Evolutionary conservation across 805 yeast genomes (phyloP), one percentile per base, ranked within the genome.

Genomic region (Saturnispora mendoncae): DNA sequence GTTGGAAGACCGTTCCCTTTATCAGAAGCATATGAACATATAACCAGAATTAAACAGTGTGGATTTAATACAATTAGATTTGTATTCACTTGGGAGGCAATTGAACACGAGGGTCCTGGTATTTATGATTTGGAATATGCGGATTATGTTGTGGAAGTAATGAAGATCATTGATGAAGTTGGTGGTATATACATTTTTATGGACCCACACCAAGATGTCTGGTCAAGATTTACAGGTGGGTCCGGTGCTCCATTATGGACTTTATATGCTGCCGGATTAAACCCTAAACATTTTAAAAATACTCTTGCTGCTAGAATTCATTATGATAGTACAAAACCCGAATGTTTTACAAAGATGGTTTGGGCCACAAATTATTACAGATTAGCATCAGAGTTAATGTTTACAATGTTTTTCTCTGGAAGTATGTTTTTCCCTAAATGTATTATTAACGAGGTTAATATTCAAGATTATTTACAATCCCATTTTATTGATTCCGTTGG

Each of bases 171-270:
- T 12, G 67, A 73, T 35, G 55, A 68, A 15, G 65, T 76, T 23
- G 94, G 92, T 1, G 90, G 88, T 0, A 56, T 87, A 15, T 83
- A 81, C 51, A 84, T 86, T 6, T 78, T 83, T 50, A 56, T 88
- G 49, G 96, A 88, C 54, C 85, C 94, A 1, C 97, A 88, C 57
- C 97, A 88, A 58, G 97, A 88, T 57, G 94, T 80, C 10, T 88
- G 97, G 97, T 80, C 92, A 1, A 71, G 96, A 36, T 84, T 70
- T 55, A 67, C 78, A 9, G 96, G 96, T 4, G 97, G 97, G 2
- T 78, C 85, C 36, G 97, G 97, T 15, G 95, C 96, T 3, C 97
- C 97, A 1, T 53, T 84, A 53, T 88, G 97, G 97, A 87, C 97
- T 0, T 57, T 87, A 4, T 79, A 83, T 54, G 88, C 92, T 19